Base-by-base conservation (phyloP, 768 basidiomycete genomes). In the Russula emetica region DNA sequence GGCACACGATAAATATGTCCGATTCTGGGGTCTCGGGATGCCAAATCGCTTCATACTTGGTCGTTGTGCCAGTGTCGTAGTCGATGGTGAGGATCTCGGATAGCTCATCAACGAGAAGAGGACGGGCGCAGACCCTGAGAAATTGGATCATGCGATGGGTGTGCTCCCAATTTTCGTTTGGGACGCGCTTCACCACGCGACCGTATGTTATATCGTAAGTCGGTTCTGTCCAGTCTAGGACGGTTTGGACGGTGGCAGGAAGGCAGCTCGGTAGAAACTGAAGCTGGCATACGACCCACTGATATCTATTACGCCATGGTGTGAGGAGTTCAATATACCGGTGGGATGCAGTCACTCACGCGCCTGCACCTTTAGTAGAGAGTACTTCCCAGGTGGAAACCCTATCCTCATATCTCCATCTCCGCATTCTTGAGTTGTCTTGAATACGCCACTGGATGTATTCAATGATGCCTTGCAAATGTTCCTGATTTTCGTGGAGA, bases 261-360 rank as follows among this genome's bases (percentile, higher is more conserved):
- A 55, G 58, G 50, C 70, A 72, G 2, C 58, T 26, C 3, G 53
- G 55, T 4, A 74, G 57, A 49, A 60, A 53, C 22, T 62, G 65
- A 22, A 74, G 34, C 51, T 73, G 72, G 34, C 66, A 72, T 3
- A 60, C 18, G 20, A 72, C 67, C 63, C 69, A 71, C 5, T 68
- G 66, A 60, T 71, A 73, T 63, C 73, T 74, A 45, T 49, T 42
- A 42, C 16, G 47, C 38, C 34, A 36, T 8, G 51, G 24, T 20
- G 16, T 42, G 26, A 62, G 54, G 22, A 38, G 24, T 18, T 57
- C 16, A n/a, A 49, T 44, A n/a, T 40, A 13, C 18, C 22, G 22
- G 57, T 32, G 10, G 50, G 28, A 28, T 0, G 26, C 30, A n/a
- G 50, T 45, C 20, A 66, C 64, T 62, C 36, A 66, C 64, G 47